phyloP scores from a whole-genome alignment of 129 eudicot species.

The Flaveria ramosissima region DNA sequence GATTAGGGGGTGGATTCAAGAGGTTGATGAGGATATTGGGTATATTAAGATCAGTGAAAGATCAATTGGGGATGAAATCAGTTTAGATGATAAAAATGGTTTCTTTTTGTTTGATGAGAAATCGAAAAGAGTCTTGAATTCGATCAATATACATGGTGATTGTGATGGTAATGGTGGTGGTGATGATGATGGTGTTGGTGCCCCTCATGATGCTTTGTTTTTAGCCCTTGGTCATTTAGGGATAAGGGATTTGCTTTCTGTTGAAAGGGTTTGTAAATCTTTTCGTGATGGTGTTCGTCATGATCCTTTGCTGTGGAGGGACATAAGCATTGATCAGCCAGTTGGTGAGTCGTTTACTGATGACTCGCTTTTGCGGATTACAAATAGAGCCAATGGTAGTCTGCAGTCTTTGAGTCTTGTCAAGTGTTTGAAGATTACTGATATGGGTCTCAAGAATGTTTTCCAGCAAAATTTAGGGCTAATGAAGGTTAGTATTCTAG shows the following conservation, averaged over 20 bases:
- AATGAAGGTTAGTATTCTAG: slow-evolving; percentile 46
- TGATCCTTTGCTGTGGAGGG: slow-evolving; percentile 66
- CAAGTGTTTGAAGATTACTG: slow-evolving; percentile 54
- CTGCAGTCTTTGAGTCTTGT: slow-evolving; percentile 60
- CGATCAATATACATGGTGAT: neutral
- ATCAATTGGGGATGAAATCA: slow-evolving; percentile 33
- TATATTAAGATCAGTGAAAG: slow-evolving; percentile 25
- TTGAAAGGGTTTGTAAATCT: slow-evolving; percentile 72
- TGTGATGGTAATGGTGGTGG: neutral
- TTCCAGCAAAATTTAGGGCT: slow-evolving; percentile 49
- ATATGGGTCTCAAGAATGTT: slow-evolving; percentile 52
- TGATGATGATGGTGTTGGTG: slow-evolving; percentile 33
- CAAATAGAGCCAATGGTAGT: slow-evolving; percentile 60
- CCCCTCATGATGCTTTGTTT: slow-evolving; percentile 55
- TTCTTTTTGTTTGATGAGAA: slow-evolving; percentile 24
- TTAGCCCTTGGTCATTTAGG: slow-evolving; percentile 61
- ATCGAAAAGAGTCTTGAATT: slow-evolving; percentile 18
- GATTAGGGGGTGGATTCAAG: slow-evolving; percentile 53
- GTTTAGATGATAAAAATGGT: slow-evolving; percentile 28
- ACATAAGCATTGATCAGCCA: slow-evolving; percentile 44
- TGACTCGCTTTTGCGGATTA: slow-evolving; percentile 52
- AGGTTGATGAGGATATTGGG: slow-evolving; percentile 43
- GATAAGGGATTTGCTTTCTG: slow-evolving; percentile 58
- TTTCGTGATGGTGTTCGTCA: slow-evolving; percentile 52
- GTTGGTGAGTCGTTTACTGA: slow-evolving; percentile 42